Conservation (phyloP, 1,284 basidiomycete species). For the Irpex sp. region DNA sequence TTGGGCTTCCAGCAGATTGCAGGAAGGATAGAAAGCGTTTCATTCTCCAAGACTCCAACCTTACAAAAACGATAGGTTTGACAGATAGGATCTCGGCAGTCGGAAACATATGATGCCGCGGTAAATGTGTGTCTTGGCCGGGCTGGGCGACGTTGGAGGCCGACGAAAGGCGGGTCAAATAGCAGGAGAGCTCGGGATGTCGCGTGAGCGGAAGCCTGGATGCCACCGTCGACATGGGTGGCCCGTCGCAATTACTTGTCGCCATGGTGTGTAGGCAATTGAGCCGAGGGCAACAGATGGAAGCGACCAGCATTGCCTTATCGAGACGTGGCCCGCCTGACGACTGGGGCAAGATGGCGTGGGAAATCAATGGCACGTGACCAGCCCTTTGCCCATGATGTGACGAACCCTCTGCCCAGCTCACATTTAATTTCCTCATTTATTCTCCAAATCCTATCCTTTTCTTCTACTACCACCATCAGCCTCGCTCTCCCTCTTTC, state of each 20-base stretch:
- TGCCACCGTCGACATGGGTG: neutral
- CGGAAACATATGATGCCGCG: neutral
- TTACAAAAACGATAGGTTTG: too few species aligned
- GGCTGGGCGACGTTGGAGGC: neutral
- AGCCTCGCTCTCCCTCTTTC: slow-evolving; percentile 19
- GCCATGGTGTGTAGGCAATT: neutral
- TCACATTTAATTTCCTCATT: slow-evolving; percentile 46
- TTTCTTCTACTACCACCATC: slow-evolving; percentile 45
- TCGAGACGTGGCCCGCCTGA: neutral
- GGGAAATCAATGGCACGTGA: slow-evolving; percentile 23
- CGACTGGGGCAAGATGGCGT: slow-evolving; percentile 6
- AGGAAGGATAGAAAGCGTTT: too few species aligned
- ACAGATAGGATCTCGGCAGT: too few species aligned
- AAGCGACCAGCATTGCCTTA: neutral
- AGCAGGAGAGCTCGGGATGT: neutral
- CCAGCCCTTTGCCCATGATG: slow-evolving; percentile 30
- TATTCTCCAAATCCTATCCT: slow-evolving; percentile 38
- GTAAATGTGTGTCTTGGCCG: neutral
- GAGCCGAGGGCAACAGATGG: neutral
- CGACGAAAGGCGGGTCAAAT: neutral
- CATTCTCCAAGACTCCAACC: too few species aligned
- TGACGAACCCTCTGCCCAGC: slow-evolving; percentile 46
- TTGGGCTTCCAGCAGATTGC: neutral
- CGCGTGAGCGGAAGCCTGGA: neutral
- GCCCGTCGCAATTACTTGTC: neutral